phyloP scores from a whole-genome alignment of 768 basidiomycete species.

The Termitomyces sp. region DNA sequence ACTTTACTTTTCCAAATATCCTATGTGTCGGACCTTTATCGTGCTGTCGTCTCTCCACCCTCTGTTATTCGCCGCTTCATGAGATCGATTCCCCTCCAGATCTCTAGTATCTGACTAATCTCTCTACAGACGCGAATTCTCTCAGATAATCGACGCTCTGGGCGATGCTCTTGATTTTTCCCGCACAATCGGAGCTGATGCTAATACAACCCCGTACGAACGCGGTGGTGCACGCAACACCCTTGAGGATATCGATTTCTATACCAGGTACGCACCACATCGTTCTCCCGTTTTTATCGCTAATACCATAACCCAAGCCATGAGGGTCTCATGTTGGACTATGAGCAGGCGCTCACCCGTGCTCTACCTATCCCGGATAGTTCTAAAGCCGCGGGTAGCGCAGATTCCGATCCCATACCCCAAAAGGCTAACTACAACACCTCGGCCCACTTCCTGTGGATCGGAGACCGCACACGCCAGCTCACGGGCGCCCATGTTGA shows the following conservation, averaged over 20 bases:
- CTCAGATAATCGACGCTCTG: slow-evolving; percentile 78
- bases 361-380: slow-evolving; percentile 42
- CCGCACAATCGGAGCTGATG: slow-evolving; percentile 76
- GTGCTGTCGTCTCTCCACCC: not conserved
- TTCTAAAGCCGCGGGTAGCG: not conserved
- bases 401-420: slow-evolving; percentile 6
- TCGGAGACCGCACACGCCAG: slow-evolving; percentile 94
- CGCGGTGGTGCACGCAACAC: slow-evolving; percentile 68
- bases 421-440: slow-evolving; percentile 75
- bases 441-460: slow-evolving; percentile 94
- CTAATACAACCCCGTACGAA: slow-evolving; percentile 53
- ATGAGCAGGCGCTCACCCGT: slow-evolving; percentile 90
- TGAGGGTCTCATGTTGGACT: slow-evolving; percentile 90
- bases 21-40: not conserved
- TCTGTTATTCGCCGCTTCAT: not conserved
- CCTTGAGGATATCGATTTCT: slow-evolving; percentile 89
- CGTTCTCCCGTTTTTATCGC: not conserved
- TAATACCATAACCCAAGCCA: slow-evolving; percentile 48
- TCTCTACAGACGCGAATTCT: slow-evolving; percentile 68
- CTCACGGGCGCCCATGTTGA: slow-evolving; percentile 93
- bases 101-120: not conserved
- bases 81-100: not conserved
- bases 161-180: slow-evolving; percentile 94
- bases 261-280: slow-evolving; percentile 63
- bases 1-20: not conserved